Conservation (phyloP, 2,329 filamentous ascomycete species). For the Xylariales sp. region DNA sequence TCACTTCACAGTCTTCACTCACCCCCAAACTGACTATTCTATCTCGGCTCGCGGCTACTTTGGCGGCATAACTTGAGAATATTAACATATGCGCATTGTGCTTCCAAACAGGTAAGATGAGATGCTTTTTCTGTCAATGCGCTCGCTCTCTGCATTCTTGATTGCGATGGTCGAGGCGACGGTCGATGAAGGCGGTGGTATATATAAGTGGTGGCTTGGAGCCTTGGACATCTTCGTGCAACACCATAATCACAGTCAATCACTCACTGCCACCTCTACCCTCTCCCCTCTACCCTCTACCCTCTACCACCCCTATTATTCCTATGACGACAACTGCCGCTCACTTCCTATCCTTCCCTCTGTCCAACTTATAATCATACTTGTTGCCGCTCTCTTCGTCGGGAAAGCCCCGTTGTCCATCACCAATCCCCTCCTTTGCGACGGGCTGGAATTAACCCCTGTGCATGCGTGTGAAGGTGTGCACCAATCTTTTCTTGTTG, state of each 20-base stretch:
- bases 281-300: no score
- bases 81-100: no score
- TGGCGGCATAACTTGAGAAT: no score
- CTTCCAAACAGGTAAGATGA: conserved; percentile 10
- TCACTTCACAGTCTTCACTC: no score
- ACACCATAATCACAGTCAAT: background rate
- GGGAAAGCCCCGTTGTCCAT: no score
- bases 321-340: background rate
- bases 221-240: background rate
- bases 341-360: no score
- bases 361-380: no score
- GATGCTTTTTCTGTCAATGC: background rate
- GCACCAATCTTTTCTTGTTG: background rate
- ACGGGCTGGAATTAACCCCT: background rate
- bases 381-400: no score
- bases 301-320: background rate
- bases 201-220: background rate
- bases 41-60: no score
- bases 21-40: no score
- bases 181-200: background rate
- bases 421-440: background rate
- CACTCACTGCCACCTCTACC: no score
- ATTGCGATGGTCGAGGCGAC: background rate
- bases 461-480: no score
- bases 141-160: background rate